Evolutionary conservation across 306 rosid genomes (phyloP), one percentile per base, ranked within the genome.

Genomic region (Sicyos baderoa): DNA sequence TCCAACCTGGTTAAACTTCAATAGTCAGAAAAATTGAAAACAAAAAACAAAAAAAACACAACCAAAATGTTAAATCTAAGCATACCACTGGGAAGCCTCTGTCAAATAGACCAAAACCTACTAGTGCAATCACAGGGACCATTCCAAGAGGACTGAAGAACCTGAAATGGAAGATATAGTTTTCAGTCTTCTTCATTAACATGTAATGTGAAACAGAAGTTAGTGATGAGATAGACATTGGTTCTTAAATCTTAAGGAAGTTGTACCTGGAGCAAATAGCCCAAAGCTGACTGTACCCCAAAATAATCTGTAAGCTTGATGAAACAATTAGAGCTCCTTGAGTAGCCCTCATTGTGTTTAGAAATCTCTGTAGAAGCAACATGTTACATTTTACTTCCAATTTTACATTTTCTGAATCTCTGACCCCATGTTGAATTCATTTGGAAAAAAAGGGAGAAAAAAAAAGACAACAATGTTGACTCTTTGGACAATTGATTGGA

Each of bases 121-220:
- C 91, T 70, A 94, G 82, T 65, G 99, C 88, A 78, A 94, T 94
- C 57, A 94, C 97, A 25, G 99, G 99, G 70, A 83, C 97, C 99
- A 94, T 94, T 76, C 95, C 96, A 72, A 94, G 91, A n/a, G 99
- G 99, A 49, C 99, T 94, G 84, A 94, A 94, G 87, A 90, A 90
- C 82, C 99, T 94, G 87, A 52, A 75, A 23, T 29, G 51, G 23
- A 5, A 70, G 69, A 50, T 49, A 29, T 29, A 29, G 5, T 29
- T 29, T 29, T 37, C 44, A 37, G 44, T 29, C 44, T 37, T 37
- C 44, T 0, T 37, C 44, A 37, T 37, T 37, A 37, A 37, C 44
- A 37, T 37, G 44, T 37, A 0, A 37, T 37, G 9, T 37, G 35
- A 37, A 37, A 37, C 44, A 37, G 9, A 37, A 37, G 9, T 37